These are phyloP conservation scores for Setaria viridis DNA, from an alignment of 202 grass and related monocot species.

Conservation along the genomic window DNA sequence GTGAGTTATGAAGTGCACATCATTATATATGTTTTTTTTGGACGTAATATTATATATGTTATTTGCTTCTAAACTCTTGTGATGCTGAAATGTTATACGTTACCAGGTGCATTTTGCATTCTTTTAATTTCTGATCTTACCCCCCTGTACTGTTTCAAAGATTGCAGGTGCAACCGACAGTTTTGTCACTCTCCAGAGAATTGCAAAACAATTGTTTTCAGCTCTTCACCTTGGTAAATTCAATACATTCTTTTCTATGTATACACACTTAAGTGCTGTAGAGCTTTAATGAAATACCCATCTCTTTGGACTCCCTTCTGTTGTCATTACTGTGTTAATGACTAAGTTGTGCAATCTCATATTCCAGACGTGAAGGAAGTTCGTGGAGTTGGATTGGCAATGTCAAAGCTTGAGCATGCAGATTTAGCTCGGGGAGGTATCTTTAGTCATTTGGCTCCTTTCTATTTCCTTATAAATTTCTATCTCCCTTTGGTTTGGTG, in stretches of 20 bases:
- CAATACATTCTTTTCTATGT: slow-evolving; percentile 15
- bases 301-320: slow-evolving; percentile 12
- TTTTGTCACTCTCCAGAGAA: slow-evolving; percentile 68
- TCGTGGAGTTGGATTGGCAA: slow-evolving; percentile 84
- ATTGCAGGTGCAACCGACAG: slow-evolving; percentile 83
- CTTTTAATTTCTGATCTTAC: slow-evolving; percentile 27
- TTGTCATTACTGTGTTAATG: slow-evolving; percentile 27
- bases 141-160: slow-evolving; percentile 48
- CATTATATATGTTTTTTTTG: not conserved
- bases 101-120: slow-evolving; percentile 18
- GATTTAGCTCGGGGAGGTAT: slow-evolving; percentile 60
- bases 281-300: not conserved
- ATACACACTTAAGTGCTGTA: not conserved
- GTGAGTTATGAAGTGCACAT: not conserved
- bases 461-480: slow-evolving; percentile 12
- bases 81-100: not conserved
- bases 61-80: slow-evolving; percentile 27
- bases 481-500: not conserved
- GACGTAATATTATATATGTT: not conserved
- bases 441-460: slow-evolving; percentile 26
- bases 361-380: slow-evolving; percentile 93
- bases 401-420: slow-evolving; percentile 78
- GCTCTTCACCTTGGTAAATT: slow-evolving; percentile 75
- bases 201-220: slow-evolving; percentile 82
- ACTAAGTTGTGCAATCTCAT: slow-evolving; percentile 29